phyloP scores from a whole-genome alignment of 176 grass and related monocot genomes.

The Bothriochloa decipiens region DNA sequence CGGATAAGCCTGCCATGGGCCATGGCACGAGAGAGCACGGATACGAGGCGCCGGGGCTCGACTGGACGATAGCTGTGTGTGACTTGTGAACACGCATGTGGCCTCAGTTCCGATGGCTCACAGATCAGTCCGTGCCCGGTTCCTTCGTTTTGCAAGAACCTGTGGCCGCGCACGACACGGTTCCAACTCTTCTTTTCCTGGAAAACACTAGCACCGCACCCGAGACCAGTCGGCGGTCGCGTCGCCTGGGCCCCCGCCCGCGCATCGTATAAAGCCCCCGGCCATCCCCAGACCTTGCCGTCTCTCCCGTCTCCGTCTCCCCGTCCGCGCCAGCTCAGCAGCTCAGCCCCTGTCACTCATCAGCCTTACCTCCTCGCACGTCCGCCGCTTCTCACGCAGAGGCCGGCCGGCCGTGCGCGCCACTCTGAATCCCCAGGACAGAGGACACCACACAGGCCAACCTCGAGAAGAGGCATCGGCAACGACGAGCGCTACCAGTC shows the following conservation, averaged over 20 bases:
- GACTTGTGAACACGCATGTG: not conserved
- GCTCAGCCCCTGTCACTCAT: not conserved
- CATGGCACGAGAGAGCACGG: not conserved
- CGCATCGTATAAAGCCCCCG: not conserved
- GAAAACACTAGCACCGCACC: not conserved
- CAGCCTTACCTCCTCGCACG: constrained; percentile 26
- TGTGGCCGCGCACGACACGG: constrained; percentile 12
- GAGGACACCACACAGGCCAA: not conserved
- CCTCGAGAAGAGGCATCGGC: not conserved
- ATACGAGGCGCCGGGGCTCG: not conserved
- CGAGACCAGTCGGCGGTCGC: not conserved
- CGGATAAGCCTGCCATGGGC: not conserved
- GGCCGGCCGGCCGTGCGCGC: not conserved
- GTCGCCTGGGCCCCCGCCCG: not conserved
- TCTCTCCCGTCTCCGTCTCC: constrained; percentile 16
- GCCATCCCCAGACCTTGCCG: not conserved
- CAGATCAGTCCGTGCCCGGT: not conserved
- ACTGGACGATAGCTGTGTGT: not conserved
- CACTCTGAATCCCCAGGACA: not conserved
- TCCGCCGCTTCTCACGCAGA: not conserved
- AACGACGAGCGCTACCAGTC: not conserved
- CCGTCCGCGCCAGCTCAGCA: not conserved
- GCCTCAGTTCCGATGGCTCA: not conserved
- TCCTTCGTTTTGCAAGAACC: constrained; percentile 4
- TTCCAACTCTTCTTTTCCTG: not conserved